These are phyloP conservation scores for Sporopachydermia lactativora DNA, from an alignment of 805 yeast species.

Conservation along the genomic window DNA sequence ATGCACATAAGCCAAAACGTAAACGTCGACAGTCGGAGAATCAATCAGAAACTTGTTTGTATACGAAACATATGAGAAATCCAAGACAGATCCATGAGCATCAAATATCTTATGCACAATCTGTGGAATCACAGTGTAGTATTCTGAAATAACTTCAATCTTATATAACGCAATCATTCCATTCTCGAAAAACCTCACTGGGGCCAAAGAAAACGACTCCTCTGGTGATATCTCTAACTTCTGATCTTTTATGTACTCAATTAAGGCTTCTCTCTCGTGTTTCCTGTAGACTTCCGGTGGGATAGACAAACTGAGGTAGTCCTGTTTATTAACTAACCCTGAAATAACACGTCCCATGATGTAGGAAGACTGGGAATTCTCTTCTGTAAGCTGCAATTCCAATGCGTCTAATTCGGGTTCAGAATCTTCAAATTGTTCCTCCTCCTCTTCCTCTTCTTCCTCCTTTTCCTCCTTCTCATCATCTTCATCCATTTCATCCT, in stretches of 20 bases:
- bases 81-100: background rate
- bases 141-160: background rate
- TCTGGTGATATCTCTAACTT: background rate
- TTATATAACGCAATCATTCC: conserved; percentile 1
- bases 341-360: background rate
- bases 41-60: background rate
- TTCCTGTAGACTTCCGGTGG: background rate
- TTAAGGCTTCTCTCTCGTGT: background rate
- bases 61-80: background rate
- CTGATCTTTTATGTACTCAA: background rate
- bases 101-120: background rate
- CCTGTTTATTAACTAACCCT: background rate
- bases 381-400: background rate
- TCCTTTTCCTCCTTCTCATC: conserved; percentile 2
- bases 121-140: background rate
- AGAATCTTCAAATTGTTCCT: conserved; percentile 2
- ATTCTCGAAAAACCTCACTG: background rate
- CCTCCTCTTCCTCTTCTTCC: conserved; percentile 2
- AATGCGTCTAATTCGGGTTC: background rate
- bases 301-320: background rate
- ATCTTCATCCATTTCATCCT: background rate
- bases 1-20: background rate
- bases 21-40: background rate
- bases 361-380: background rate
- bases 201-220: background rate